Evolutionary conservation across 2,329 filamentous ascomycete species (phyloP).

Genomic region (Aspergillus thermomutatus): DNA sequence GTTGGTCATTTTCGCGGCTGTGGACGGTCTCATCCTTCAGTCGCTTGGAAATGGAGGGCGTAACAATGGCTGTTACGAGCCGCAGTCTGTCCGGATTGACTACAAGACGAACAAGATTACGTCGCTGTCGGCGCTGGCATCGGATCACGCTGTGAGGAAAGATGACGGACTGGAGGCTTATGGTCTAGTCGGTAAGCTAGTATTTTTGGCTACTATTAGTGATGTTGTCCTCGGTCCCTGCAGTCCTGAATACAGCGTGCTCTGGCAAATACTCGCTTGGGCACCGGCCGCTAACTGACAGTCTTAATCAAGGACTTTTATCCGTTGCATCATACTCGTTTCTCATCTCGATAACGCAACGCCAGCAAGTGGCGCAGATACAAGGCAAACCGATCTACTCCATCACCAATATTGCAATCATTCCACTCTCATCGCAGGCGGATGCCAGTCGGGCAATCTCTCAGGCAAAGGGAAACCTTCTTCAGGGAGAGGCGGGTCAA

Average conservation of each 20-base stretch:
- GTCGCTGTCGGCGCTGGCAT: conserved; percentile 37
- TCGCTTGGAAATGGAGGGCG: conserved; percentile 54
- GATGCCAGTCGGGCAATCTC: conserved; percentile 72
- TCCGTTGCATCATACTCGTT: conserved; percentile 78
- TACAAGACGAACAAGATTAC: conserved; percentile 61
- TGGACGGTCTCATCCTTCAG: conserved; percentile 80
- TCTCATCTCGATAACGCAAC: conserved; percentile 79
- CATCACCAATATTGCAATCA: conserved; percentile 85
- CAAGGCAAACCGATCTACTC: conserved; percentile 79
- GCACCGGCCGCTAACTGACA: not conserved
- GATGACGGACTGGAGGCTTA: conserved; percentile 46
- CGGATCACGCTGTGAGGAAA: conserved; percentile 24
- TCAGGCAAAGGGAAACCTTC: conserved; percentile 52
- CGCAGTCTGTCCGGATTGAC: conserved; percentile 63
- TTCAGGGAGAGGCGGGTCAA: conserved; percentile 37
- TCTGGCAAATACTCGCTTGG: not conserved
- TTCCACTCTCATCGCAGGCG: conserved; percentile 72
- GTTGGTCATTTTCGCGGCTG: conserved; percentile 72
- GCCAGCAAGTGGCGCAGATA: conserved; percentile 85
- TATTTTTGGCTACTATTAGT: not conserved
- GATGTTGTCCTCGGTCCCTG: not conserved
- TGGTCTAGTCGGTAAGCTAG: conserved; percentile 54
- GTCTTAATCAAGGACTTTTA: conserved; percentile 64
- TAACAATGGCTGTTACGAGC: conserved; percentile 50
- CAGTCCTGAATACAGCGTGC: not conserved